Conservation (phyloP, 2,329 filamentous ascomycete species). For the Fusarium concolor region DNA sequence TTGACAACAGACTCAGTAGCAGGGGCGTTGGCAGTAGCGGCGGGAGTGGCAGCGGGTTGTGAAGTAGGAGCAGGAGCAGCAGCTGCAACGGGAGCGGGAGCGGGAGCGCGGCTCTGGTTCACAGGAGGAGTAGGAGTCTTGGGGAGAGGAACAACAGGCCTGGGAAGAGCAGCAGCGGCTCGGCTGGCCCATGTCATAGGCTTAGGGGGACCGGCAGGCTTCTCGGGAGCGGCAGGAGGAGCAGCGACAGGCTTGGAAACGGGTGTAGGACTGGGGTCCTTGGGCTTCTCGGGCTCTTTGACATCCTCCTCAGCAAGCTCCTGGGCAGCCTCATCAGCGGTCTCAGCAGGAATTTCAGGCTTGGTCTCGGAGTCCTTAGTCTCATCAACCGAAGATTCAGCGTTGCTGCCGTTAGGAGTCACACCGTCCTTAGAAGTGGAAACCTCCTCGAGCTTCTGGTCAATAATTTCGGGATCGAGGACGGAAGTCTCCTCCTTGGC, state of each 20-base stretch:
- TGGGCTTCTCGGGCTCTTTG: slow-evolving; percentile 74
- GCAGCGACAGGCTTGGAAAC: slow-evolving; percentile 50
- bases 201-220: slow-evolving; percentile 63
- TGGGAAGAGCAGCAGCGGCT: slow-evolving; percentile 67
- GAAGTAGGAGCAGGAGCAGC: slow-evolving; percentile 48
- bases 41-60: slow-evolving; percentile 53
- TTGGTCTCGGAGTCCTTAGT: slow-evolving; percentile 55
- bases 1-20: slow-evolving; percentile 58
- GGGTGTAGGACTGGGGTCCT: slow-evolving; percentile 69
- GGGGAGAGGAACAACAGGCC: slow-evolving; percentile 65
- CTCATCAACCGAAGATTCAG: slow-evolving; percentile 52
- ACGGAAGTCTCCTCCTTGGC: slow-evolving; percentile 45
- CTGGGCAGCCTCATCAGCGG: slow-evolving; percentile 63
- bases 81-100: slow-evolving; percentile 52
- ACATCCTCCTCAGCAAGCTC: slow-evolving; percentile 67
- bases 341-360: slow-evolving; percentile 51
- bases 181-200: slow-evolving; percentile 82
- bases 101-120: slow-evolving; percentile 63
- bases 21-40: slow-evolving; percentile 53
- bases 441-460: slow-evolving; percentile 81
- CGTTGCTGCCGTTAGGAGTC: slow-evolving; percentile 49
- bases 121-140: slow-evolving; percentile 69
- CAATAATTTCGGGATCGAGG: slow-evolving; percentile 67
- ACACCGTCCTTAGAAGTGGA: slow-evolving; percentile 52
- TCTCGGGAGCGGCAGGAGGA: slow-evolving; percentile 54